Base-by-base conservation (phyloP, 116 monocot species). In the Iris pallida region DNA sequence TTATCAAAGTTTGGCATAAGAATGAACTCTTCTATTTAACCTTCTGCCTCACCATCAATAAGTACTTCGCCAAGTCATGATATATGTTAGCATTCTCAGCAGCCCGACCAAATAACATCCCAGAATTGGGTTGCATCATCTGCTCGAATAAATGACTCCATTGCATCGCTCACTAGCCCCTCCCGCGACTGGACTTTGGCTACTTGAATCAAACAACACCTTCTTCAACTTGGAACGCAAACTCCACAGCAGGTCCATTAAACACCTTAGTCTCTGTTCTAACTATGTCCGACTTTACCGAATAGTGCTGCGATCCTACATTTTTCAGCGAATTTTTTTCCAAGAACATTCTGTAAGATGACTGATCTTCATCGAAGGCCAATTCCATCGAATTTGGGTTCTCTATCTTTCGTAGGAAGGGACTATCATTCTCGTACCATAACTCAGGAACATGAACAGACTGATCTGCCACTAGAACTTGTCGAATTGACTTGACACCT, bases 1-100 rank as follows among this genome's bases (percentile, higher is more conserved):
- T 96, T 96, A 9, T 89, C 92, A 81, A 96, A 92, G 78, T 92
- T 96, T n/a, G 92, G 92, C 96, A 96, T 87, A 63, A 92, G 89
- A 73, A 96, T 85, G 74, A 96, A 96, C 64, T 96, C 96, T 73
- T 96, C 96, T 54, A 96, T 92, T 79, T 92, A 6, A 79, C 66
- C 65, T 87, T 96, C 53, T 98, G 98, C 79, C 96, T 89, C 45
- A 96, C 96, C 96, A 96, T 92, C 59, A 96, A 72, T 47, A 96
- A 67, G 67, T 92, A 96, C 20, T 84, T 89, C 45, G 92, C 96
- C 68, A 96, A 61, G 71, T 96, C 96, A 77, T 92, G 83, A 59
- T 96, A 96, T 7, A 85, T 89, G 80, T 96, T 80, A 30, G 82
- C 82, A 75, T 89, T 85, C 70, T 92, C 89, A 71, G 92, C 84